Evolutionary conservation across 257 asterid species (phyloP).

Genomic region (Penstemon barbatus): DNA sequence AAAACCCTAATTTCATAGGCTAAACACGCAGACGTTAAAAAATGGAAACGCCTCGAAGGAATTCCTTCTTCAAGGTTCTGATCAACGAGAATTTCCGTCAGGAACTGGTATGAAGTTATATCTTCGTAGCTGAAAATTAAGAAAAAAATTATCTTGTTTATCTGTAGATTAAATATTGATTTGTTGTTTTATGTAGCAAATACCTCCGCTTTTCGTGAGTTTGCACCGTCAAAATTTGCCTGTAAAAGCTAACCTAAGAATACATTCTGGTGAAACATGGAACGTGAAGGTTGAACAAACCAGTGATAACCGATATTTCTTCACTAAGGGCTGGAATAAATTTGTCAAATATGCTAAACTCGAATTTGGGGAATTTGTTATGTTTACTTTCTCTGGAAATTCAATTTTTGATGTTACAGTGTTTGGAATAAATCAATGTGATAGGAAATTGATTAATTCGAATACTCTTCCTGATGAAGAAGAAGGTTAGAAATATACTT

Average conservation of each 20-base stretch:
- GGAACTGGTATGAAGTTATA: neutral
- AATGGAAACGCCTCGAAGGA: too few species aligned
- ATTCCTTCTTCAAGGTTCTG: slow-evolving; percentile 9
- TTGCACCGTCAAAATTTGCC: neutral
- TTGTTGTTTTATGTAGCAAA: neutral
- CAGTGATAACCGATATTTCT: neutral
- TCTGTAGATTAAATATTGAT: neutral
- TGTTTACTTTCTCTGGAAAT: neutral
- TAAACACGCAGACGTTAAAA: too few species aligned
- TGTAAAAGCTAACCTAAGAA: slow-evolving; percentile 13
- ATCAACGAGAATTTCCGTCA: neutral
- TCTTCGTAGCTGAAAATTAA: neutral
- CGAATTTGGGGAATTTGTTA: slow-evolving; percentile 9
- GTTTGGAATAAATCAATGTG: neutral
- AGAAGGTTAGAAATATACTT: too few species aligned
- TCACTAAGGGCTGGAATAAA: slow-evolving; percentile 29
- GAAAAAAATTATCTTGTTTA: neutral
- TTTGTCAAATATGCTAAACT: slow-evolving; percentile 8
- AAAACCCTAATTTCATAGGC: too few species aligned
- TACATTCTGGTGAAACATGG: slow-evolving; percentile 21
- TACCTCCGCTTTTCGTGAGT: slow-evolving; percentile 18
- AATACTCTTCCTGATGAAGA: neutral
- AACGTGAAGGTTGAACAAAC: slow-evolving; percentile 13
- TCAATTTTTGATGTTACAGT: slow-evolving; percentile 16
- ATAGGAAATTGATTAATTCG: neutral